Conservation (phyloP, 2,329 filamentous ascomycete species). For the Penicillium sp. region DNA sequence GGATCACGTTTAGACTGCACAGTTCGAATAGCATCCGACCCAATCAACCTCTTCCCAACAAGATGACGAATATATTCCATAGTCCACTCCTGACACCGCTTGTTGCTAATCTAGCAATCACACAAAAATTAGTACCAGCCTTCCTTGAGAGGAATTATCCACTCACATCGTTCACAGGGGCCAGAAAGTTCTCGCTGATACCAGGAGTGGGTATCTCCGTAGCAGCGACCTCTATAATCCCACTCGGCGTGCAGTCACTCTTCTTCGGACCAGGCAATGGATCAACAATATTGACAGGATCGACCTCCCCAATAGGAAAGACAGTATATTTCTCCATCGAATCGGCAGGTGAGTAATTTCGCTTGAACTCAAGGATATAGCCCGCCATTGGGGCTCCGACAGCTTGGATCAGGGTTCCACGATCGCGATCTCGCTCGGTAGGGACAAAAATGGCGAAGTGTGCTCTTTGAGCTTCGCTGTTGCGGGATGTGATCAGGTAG, state of each 20-base stretch:
- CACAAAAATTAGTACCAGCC: neutral
- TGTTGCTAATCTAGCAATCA: slow-evolving; percentile 28
- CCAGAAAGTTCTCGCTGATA: slow-evolving; percentile 35
- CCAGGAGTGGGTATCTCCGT: slow-evolving; percentile 27
- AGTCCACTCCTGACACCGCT: slow-evolving; percentile 36
- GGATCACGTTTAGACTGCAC: slow-evolving; percentile 33
- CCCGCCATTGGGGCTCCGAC: slow-evolving; percentile 34
- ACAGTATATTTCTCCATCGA: slow-evolving; percentile 12
- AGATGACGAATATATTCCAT: slow-evolving; percentile 32
- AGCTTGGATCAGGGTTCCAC: slow-evolving; percentile 33
- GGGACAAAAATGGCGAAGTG: slow-evolving; percentile 35
- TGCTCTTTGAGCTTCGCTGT: slow-evolving; percentile 23
- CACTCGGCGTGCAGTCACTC: slow-evolving; percentile 22
- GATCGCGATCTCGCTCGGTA: slow-evolving; percentile 9
- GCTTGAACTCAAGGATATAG: slow-evolving; percentile 32
- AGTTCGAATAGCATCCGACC: slow-evolving; percentile 21
- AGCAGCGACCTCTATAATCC: slow-evolving; percentile 29
- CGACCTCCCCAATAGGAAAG: slow-evolving; percentile 23
- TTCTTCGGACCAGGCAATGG: neutral
- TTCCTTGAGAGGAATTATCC: neutral
- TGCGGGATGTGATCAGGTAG: slow-evolving; percentile 26
- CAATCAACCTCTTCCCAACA: slow-evolving; percentile 23
- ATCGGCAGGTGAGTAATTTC: slow-evolving; percentile 21
- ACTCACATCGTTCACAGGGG: slow-evolving; percentile 35
- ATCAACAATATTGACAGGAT: slow-evolving; percentile 24